phyloP scores from a whole-genome alignment of 1,139 yeast genomes.

The Kurtzmaniella quercitrusa region DNA sequence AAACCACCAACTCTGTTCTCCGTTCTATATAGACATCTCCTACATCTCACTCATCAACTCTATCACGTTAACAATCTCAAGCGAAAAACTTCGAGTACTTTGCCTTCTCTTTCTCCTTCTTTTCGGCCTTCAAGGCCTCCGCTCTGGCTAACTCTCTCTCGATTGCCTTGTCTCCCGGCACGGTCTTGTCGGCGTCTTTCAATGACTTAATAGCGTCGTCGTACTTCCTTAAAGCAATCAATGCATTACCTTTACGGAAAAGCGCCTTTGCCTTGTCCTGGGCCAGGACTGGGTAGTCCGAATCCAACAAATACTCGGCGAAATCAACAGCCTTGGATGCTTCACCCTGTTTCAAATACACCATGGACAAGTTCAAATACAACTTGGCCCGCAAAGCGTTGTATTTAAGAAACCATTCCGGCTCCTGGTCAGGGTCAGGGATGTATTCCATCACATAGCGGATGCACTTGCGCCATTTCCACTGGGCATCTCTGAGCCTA shows the following conservation, averaged over 20 bases:
- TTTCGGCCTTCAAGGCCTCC: conserved; percentile 32
- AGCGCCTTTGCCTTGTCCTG: conserved; percentile 59
- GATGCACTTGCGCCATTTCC: conserved; percentile 60
- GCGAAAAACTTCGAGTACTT: conserved; percentile 57
- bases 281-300: conserved; percentile 21
- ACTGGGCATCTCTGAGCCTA: conserved; percentile 44
- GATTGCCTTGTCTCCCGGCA: conserved; percentile 51
- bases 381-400: conserved; percentile 54
- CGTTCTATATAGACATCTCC: too few species aligned
- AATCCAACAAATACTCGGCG: conserved; percentile 52
- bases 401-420: conserved; percentile 48
- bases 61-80: conserved; percentile 5
- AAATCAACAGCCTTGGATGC: conserved; percentile 46
- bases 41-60: neutral
- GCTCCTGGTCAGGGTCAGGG: conserved; percentile 66
- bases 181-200: conserved; percentile 36
- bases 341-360: conserved; percentile 43
- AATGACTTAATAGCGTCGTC: conserved; percentile 49
- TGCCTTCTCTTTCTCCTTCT: conserved; percentile 47
- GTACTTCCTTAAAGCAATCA: conserved; percentile 37
- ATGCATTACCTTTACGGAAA: conserved; percentile 57
- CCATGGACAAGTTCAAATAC: conserved; percentile 57
- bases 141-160: conserved; percentile 37
- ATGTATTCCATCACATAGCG: conserved; percentile 66
- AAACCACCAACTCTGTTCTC: too few species aligned